A percentile compares a stretch with the other conserved stretches of the same genome.
These are phyloP conservation scores for Arabidopsis arenosa DNA, from an alignment of 345 rosid species.

Conservation along the genomic window DNA sequence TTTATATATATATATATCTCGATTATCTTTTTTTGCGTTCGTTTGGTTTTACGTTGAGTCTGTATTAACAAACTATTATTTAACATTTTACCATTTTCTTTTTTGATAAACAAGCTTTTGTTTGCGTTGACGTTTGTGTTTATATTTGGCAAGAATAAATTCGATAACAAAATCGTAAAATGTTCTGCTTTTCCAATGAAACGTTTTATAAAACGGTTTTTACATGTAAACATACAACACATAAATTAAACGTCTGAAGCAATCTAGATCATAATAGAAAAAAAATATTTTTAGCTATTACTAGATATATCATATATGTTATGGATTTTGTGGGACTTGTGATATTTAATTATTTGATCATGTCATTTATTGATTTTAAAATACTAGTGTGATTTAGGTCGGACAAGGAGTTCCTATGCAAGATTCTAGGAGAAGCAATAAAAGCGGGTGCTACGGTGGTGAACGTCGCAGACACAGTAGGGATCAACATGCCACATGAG, in stretches of 20 bases:
- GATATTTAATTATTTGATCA: background rate
- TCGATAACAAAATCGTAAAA: background rate
- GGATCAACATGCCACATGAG: conserved; percentile 71
- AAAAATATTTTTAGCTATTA: background rate
- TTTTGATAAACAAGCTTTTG: background rate
- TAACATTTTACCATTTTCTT: no score
- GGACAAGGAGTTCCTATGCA: conserved; percentile 55
- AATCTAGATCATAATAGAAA: background rate
- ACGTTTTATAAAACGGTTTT: background rate
- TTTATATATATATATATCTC: background rate
- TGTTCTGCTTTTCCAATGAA: background rate
- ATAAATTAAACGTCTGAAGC: no score
- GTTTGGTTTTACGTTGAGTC: background rate
- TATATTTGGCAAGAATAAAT: background rate
- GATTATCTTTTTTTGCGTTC: background rate
- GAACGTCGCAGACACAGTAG: conserved; percentile 90
- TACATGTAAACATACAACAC: background rate
- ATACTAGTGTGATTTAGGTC: conserved; percentile 18
- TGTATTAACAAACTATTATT: background rate
- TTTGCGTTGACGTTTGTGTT: background rate
- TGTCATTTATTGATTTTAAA: background rate
- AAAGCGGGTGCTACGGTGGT: conserved; percentile 88
- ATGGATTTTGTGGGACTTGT: background rate
- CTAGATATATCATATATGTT: background rate
- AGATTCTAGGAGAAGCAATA: conserved; percentile 77